Conservation (phyloP, 2,329 filamentous ascomycete species). For the Fusarium poae region DNA sequence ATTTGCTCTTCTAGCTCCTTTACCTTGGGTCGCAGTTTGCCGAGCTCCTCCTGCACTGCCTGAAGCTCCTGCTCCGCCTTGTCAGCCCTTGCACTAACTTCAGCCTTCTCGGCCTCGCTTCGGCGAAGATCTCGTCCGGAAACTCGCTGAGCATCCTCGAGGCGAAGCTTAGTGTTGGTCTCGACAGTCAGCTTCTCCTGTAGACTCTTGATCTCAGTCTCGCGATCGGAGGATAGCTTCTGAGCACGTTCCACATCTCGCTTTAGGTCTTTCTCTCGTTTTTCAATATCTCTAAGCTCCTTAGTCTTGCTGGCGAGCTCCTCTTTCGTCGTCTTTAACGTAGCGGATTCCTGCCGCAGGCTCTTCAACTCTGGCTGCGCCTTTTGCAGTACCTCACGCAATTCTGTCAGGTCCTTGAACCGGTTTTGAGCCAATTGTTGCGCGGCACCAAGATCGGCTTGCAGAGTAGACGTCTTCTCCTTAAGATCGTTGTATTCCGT, state of each 20-base stretch:
- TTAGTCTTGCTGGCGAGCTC: slow-evolving; percentile 71
- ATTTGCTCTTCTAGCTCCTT: slow-evolving; percentile 80
- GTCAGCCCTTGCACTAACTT: slow-evolving; percentile 79
- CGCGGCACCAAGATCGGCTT: slow-evolving; percentile 87
- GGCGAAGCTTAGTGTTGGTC: slow-evolving; percentile 75
- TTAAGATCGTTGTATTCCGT: slow-evolving; percentile 76
- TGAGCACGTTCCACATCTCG: slow-evolving; percentile 78
- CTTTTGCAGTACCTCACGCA: slow-evolving; percentile 84
- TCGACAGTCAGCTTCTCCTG: slow-evolving; percentile 84
- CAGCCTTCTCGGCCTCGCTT: slow-evolving; percentile 82
- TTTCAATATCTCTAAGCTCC: slow-evolving; percentile 82
- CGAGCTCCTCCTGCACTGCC: slow-evolving; percentile 78
- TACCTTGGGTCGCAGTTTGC: slow-evolving; percentile 72
- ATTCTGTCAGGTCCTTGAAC: slow-evolving; percentile 87
- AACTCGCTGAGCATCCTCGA: slow-evolving; percentile 83
- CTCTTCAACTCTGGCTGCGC: slow-evolving; percentile 86
- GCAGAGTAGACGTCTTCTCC: slow-evolving; percentile 74
- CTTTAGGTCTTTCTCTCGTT: slow-evolving; percentile 83
- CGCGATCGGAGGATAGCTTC: slow-evolving; percentile 78
- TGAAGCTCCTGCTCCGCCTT: slow-evolving; percentile 77
- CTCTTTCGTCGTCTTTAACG: slow-evolving; percentile 80
- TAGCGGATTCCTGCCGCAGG: slow-evolving; percentile 80
- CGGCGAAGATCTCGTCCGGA: slow-evolving; percentile 82
- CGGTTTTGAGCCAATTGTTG: slow-evolving; percentile 87
- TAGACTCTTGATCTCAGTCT: slow-evolving; percentile 80